A percentile compares a stretch with the other conserved stretches of the same genome.
phyloP scores from a whole-genome alignment of 176 grass and related monocot species.

The Raddia guianensis region DNA sequence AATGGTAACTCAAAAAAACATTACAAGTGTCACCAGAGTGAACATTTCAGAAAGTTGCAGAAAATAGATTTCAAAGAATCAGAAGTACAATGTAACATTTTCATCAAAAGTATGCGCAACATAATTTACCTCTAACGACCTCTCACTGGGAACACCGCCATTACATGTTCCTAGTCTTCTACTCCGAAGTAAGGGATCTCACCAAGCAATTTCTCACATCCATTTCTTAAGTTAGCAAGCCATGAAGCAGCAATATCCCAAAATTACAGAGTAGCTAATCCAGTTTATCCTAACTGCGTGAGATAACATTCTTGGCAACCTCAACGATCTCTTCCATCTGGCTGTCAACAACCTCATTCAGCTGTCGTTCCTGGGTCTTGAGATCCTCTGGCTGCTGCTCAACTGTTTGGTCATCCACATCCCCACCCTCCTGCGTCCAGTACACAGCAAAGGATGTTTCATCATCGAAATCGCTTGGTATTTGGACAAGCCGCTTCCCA shows the following conservation, averaged over 20 bases:
- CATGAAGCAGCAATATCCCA: neutral
- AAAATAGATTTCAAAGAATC: neutral
- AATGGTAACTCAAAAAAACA: neutral
- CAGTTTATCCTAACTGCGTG: constrained; percentile 35
- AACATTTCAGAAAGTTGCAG: neutral
- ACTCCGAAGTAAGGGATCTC: neutral
- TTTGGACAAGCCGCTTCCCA: constrained; percentile 65
- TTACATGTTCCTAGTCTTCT: neutral
- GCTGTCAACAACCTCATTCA: constrained; percentile 69
- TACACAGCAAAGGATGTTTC: constrained; percentile 71
- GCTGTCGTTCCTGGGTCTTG: constrained; percentile 66
- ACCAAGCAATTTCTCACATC: neutral
- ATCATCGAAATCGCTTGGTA: constrained; percentile 53
- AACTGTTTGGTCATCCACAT: constrained; percentile 35
- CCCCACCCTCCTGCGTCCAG: constrained; percentile 54
- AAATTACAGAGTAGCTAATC: neutral
- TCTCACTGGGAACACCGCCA: neutral
- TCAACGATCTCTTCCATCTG: constrained; percentile 70
- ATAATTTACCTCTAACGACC: constrained; percentile 2
- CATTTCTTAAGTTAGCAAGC: constrained; percentile 6
- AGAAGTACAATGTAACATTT: neutral
- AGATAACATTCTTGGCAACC: constrained; percentile 60
- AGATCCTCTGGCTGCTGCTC: constrained; percentile 54
- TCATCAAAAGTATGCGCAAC: neutral
- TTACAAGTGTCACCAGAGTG: neutral